These are phyloP conservation scores for Stemphylium lycopersici DNA, from an alignment of 2,329 filamentous ascomycete genomes.

Conservation along the genomic window DNA sequence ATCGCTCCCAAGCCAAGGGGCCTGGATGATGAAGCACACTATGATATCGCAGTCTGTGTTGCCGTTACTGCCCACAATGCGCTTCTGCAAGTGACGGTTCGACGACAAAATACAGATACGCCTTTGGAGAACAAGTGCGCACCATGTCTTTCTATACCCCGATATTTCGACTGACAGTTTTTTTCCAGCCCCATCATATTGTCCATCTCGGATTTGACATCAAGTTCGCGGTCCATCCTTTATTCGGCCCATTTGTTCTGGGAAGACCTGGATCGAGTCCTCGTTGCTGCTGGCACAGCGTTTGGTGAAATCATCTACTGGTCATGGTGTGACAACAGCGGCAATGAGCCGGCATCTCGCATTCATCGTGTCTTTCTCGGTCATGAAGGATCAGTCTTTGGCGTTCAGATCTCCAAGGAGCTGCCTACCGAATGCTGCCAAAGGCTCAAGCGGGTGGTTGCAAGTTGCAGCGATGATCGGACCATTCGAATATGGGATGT, in stretches of 20 bases:
- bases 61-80: slow-evolving; percentile 87
- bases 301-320: slow-evolving; percentile 94
- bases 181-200: slow-evolving; percentile 16
- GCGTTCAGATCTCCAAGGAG: slow-evolving; percentile 73
- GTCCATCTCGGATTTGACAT: slow-evolving; percentile 59
- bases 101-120: slow-evolving; percentile 10
- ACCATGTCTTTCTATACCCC: not conserved
- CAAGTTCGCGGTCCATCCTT: slow-evolving; percentile 79
- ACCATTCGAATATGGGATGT: slow-evolving; percentile 90
- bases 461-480: slow-evolving; percentile 93
- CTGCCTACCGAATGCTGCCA: slow-evolving; percentile 21
- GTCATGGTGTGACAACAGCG: slow-evolving; percentile 64
- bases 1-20: slow-evolving; percentile 26
- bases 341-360: slow-evolving; percentile 31
- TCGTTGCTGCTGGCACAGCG: slow-evolving; percentile 87
- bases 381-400: slow-evolving; percentile 94
- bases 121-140: slow-evolving; percentile 3
- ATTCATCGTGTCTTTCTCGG: slow-evolving; percentile 65
- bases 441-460: slow-evolving; percentile 68
- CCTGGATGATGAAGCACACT: slow-evolving; percentile 12
- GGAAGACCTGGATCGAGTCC: slow-evolving; percentile 62
- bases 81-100: slow-evolving; percentile 60
- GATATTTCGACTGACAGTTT: slow-evolving; percentile 1
- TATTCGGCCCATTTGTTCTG: slow-evolving; percentile 81
- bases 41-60: slow-evolving; percentile 22